These are phyloP conservation scores for Lentinula raphanica DNA, from an alignment of 768 basidiomycete species.

Conservation along the genomic window DNA sequence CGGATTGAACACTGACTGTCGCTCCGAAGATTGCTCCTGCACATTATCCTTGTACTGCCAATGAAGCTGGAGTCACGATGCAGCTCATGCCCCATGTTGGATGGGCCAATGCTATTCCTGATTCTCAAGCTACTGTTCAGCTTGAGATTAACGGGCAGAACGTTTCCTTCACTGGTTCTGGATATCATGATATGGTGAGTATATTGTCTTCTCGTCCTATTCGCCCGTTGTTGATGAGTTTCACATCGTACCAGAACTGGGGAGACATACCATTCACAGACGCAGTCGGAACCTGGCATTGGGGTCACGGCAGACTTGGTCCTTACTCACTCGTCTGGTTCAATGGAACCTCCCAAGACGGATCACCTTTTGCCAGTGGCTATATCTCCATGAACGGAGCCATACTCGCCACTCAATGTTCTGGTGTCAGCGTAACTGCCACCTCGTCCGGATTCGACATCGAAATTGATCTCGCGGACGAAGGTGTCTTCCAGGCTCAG, in stretches of 20 bases:
- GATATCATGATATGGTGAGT: constrained; percentile 13
- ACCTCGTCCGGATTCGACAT: background rate
- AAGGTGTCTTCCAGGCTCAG: constrained; percentile 1
- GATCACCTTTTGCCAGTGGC: constrained; percentile 8
- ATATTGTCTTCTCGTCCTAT: background rate
- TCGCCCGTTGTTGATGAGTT: background rate
- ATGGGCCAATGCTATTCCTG: constrained; percentile 17
- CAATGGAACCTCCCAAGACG: constrained; percentile 8
- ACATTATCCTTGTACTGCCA: constrained; percentile 13
- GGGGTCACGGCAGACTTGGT: constrained; percentile 16
- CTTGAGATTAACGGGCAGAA: constrained; percentile 6
- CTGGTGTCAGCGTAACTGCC: constrained; percentile 9
- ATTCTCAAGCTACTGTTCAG: constrained; percentile 11
- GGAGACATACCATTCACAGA: constrained; percentile 10
- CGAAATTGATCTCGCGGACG: background rate
- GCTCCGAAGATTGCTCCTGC: constrained; percentile 8
- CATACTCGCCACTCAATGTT: constrained; percentile 19
- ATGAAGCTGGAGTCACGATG: constrained; percentile 6
- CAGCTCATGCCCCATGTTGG: constrained; percentile 11
- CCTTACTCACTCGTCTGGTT: constrained; percentile 18
- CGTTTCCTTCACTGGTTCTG: constrained; percentile 10
- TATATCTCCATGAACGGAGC: constrained; percentile 10
- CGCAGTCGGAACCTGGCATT: constrained; percentile 13
- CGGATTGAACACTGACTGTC: no score
- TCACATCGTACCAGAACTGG: constrained; percentile 14